Evolutionary conservation across 2,329 filamentous ascomycete genomes (phyloP).

Genomic region (Scedosporium boydii): DNA sequence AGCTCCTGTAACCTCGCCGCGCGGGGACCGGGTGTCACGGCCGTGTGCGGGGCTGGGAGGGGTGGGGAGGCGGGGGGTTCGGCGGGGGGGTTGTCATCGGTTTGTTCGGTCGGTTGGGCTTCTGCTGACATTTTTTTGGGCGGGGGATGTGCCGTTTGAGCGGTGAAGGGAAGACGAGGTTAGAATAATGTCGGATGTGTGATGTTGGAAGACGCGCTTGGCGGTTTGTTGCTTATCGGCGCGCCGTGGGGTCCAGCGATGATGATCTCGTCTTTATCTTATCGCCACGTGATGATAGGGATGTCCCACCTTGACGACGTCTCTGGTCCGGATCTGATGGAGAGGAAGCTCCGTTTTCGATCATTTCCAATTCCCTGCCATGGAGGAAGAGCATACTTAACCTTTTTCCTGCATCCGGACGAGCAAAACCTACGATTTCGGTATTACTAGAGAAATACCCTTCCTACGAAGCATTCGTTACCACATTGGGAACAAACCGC

Average conservation of each 20-base stretch:
- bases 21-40: constrained; percentile 44
- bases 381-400: too few species aligned
- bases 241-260: neutral
- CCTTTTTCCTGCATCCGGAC: too few species aligned
- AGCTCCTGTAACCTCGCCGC: constrained; percentile 44
- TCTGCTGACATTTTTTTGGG: neutral
- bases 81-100: neutral
- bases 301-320: neutral
- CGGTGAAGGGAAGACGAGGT: neutral
- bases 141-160: neutral
- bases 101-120: neutral
- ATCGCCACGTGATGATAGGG: constrained; percentile 3
- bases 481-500: neutral
- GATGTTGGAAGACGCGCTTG: neutral
- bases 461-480: too few species aligned
- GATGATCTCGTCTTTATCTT: neutral
- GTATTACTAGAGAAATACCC: too few species aligned
- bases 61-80: constrained; percentile 24
- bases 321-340: too few species aligned
- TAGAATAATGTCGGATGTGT: neutral
- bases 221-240: constrained; percentile 2
- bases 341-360: neutral
- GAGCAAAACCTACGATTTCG: too few species aligned
- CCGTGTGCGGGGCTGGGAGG: constrained; percentile 30
- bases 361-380: neutral